phyloP scores from a whole-genome alignment of 805 yeast genomes.

The Ogataea methanolica region DNA sequence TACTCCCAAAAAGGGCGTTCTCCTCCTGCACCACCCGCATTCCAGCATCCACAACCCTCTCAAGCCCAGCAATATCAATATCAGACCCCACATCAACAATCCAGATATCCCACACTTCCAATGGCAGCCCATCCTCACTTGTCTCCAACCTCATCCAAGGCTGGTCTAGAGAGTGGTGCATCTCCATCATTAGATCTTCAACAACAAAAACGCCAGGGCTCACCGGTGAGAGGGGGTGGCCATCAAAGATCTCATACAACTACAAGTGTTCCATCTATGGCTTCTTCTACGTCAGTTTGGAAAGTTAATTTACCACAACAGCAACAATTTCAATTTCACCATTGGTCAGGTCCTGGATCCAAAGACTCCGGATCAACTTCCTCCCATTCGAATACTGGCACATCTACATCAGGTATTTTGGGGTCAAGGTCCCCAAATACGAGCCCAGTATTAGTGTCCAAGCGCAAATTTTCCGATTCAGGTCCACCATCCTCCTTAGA shows the following conservation, averaged over 20 bases:
- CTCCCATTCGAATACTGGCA: constrained; percentile 4
- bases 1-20: neutral
- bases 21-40: neutral
- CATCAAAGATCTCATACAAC: constrained; percentile 27
- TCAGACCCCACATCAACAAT: constrained; percentile 3
- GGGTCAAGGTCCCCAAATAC: constrained; percentile 1
- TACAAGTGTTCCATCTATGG: constrained; percentile 16
- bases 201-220: constrained; percentile 9
- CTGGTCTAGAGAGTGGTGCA: neutral
- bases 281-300: constrained; percentile 31
- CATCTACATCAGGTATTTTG: constrained; percentile 1
- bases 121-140: constrained; percentile 4
- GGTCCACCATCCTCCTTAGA: constrained; percentile 1
- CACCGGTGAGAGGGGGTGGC: constrained; percentile 13
- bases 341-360: constrained; percentile 31
- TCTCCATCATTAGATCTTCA: neutral
- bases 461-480: constrained; percentile 15
- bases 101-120: constrained; percentile 1
- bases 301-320: constrained; percentile 29
- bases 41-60: neutral
- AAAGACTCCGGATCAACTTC: constrained; percentile 5
- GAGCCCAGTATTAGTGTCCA: constrained; percentile 13
- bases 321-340: constrained; percentile 32
- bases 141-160: constrained; percentile 3
- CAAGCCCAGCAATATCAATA: neutral